A percentile compares a stretch with the other conserved stretches of the same genome.
These are phyloP conservation scores for Aureobasidium leucospermi DNA, from an alignment of 2,329 filamentous ascomycete genomes.

Conservation along the genomic window DNA sequence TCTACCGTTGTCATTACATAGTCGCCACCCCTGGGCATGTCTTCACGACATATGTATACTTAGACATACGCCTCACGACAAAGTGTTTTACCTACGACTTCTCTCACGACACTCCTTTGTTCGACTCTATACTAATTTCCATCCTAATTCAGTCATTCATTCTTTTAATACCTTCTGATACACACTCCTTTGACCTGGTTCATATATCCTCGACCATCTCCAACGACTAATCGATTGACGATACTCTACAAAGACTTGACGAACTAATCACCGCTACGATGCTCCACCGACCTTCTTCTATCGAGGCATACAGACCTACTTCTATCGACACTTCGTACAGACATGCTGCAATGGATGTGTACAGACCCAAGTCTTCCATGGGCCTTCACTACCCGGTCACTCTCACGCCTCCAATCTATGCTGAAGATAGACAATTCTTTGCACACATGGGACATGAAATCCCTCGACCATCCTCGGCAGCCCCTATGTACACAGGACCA, in stretches of 20 bases:
- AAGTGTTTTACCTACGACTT: background rate
- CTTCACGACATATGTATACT: conserved; percentile 10
- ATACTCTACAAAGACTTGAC: conserved; percentile 12
- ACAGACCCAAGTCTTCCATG: conserved; percentile 43
- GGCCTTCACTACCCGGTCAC: conserved; percentile 40
- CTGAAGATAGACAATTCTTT: conserved; percentile 41
- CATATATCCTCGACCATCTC: background rate
- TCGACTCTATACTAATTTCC: conserved; percentile 9
- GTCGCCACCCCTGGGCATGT: conserved; percentile 11
- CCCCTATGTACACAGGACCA: conserved; percentile 32
- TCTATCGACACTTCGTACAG: conserved; percentile 24
- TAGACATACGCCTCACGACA: background rate
- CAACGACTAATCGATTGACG: background rate
- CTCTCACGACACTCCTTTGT: conserved; percentile 9
- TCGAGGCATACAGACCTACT: conserved; percentile 42
- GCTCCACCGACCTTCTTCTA: conserved; percentile 42
- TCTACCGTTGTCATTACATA: conserved; percentile 14
- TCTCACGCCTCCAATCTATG: conserved; percentile 39
- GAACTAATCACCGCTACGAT: conserved; percentile 13
- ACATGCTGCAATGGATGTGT: conserved; percentile 49
- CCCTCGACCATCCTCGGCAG: conserved; percentile 47
- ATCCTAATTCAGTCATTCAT: conserved; percentile 10
- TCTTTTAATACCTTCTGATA: conserved; percentile 12
- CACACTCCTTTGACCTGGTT: conserved; percentile 1
- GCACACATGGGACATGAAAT: conserved; percentile 43